phyloP scores from a whole-genome alignment of 2,329 filamentous ascomycete species.

The Aspergillus sp. region DNA sequence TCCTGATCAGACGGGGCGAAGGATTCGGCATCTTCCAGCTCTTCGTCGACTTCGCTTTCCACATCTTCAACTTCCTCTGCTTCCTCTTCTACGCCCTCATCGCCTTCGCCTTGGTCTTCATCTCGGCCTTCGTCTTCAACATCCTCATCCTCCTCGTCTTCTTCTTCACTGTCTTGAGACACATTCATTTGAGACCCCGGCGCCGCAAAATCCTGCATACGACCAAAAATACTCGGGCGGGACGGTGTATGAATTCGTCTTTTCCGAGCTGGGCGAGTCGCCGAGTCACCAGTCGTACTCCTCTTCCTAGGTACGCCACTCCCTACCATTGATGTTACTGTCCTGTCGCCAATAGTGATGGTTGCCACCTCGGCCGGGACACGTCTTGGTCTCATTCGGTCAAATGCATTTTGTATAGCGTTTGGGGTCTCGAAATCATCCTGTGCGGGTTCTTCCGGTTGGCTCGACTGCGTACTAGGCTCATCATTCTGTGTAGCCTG shows the following conservation, averaged over 20 bases:
- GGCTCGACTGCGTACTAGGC: conserved; percentile 1
- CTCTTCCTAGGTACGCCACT: conserved; percentile 46
- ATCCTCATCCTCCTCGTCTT: conserved; percentile 25
- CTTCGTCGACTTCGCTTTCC: conserved; percentile 15
- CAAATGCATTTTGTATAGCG: conserved; percentile 60
- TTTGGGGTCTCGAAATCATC: conserved; percentile 37
- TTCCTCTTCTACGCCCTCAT: conserved; percentile 14
- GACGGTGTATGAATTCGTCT: conserved; percentile 39
- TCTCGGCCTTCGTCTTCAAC: conserved; percentile 22
- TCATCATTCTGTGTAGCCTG: conserved; percentile 9
- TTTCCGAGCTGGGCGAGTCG: conserved; percentile 34
- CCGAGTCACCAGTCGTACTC: conserved; percentile 26
- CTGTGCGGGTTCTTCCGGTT: background rate
- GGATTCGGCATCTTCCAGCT: conserved; percentile 14
- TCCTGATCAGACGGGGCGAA: conserved; percentile 18
- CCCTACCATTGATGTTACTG: conserved; percentile 65
- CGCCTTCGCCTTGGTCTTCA: conserved; percentile 22
- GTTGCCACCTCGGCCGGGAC: conserved; percentile 65
- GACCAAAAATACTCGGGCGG: conserved; percentile 42
- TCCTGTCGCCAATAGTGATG: conserved; percentile 71
- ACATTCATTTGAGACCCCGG: conserved; percentile 47
- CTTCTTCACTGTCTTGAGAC: conserved; percentile 16
- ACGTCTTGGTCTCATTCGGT: conserved; percentile 65
- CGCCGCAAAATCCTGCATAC: conserved; percentile 55
- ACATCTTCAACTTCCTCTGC: conserved; percentile 25